Evolutionary conservation across 2,329 filamentous ascomycete species (phyloP), one percentile per base, ranked within the genome.

Genomic region (Botrytis byssoidea): DNA sequence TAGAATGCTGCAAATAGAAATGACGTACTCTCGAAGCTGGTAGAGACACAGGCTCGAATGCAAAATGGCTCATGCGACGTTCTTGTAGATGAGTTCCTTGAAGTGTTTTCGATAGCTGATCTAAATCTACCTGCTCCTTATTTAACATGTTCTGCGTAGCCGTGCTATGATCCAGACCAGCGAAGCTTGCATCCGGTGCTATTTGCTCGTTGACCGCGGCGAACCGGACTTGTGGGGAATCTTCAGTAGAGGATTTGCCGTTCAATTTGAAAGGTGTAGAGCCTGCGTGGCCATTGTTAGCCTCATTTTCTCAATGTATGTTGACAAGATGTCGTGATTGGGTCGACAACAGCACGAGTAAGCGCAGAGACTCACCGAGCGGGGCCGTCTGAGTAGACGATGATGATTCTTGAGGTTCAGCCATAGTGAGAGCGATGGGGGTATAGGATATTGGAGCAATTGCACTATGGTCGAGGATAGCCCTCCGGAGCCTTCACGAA

Each of bases 41-140:
- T 70, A 98, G 86, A 51, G 96, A 98, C 76, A 97, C 91, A 48
- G 95, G 92, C 81, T 98, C 95, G 80, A 95, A 98, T 61, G 92
- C 91, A 83, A 94, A 97, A 81, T 94, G 93, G 81, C 92, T 92
- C 86, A 97, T 89, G 76, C 95, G 90, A 73, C 90, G 88, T 79
- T 95, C 92, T 84, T 98, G 95, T 75, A 97, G 87, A 78, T 91
- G 90, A 65, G 90, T 88, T 75, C 90, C 89, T 77, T 94, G 92
- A 40, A 97, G 85, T 37, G 89, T 91, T 78, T 90, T 89, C 69
- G 92, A 91, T 75, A 97, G 85, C 66, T 80, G 76, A 70, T 78
- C 78, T 51, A 81, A 60, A 40, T 77, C 76, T 35, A 74, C 61
- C 67, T 79, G 70, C 29, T 78, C 75, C 29, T 77, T 66, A 20